Percentiles rank a stretch among this genome's conserved stretches.
phyloP scores from a whole-genome alignment of 139 green algal genomes.

The Pleodorina starrii region DNA sequence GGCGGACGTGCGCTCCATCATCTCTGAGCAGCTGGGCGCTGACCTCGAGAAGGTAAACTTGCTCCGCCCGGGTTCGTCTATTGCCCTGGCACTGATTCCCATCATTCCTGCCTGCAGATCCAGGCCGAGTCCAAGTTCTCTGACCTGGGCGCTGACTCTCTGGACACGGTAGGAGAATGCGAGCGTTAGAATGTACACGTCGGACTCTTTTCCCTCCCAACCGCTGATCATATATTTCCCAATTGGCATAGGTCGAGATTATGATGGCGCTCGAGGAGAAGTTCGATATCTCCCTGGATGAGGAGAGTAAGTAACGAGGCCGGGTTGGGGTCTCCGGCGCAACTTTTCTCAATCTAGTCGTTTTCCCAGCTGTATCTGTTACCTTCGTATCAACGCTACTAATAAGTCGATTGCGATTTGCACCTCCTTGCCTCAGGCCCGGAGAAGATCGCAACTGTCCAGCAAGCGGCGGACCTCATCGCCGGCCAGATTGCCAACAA shows the following conservation, averaged over 20 bases:
- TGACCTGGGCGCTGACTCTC: conserved; percentile 96
- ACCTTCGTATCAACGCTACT: not conserved
- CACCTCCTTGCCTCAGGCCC: conserved; percentile 66
- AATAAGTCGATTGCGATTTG: not conserved
- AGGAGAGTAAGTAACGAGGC: conserved; percentile 94
- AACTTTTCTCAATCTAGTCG: too few relatives aligned
- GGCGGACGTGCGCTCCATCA: conserved; percentile 91
- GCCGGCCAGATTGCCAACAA: conserved; percentile 76
- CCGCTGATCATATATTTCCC: not conserved
- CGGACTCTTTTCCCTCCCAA: too few relatives aligned
- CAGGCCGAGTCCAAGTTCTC: conserved; percentile 92
- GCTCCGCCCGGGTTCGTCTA: not conserved
- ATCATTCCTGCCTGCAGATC: conserved; percentile 71
- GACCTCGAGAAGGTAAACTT: conserved; percentile 82
- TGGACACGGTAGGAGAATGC: conserved; percentile 93
- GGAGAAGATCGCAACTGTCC: conserved; percentile 96
- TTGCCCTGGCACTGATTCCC: not conserved
- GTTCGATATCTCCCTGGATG: conserved; percentile 96
- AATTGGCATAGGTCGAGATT: conserved; percentile 96
- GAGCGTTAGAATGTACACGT: not conserved
- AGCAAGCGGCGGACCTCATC: conserved; percentile 94
- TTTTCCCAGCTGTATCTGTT: too few relatives aligned
- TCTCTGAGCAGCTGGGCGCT: conserved; percentile 95
- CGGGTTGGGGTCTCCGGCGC: too few relatives aligned
- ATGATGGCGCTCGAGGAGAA: conserved; percentile 99